Evolutionary conservation across 176 grass and related monocot species (phyloP), one percentile per base, ranked within the genome.

Genomic region (Bonia amplexicaulis): DNA sequence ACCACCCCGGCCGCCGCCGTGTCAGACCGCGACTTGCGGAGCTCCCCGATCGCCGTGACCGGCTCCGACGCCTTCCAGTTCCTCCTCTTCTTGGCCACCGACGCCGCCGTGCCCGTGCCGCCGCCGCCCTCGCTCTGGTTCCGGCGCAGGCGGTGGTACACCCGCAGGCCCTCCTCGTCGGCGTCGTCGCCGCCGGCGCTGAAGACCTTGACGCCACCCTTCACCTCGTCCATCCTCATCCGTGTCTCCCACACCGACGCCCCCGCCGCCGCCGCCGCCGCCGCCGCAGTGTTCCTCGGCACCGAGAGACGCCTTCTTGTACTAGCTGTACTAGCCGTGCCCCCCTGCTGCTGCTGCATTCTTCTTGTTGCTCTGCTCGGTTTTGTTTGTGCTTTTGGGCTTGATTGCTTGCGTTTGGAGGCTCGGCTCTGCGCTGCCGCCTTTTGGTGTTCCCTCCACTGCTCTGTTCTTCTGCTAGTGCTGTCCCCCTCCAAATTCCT

Each of bases 211-310:
- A 96, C 84, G 49, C 93, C 97, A 29, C 89, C 93, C 59, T 94
- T 94, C 20, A 87, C 93, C 70, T 96, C 93, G 73, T 96, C 96
- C 93, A 99, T 92, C 85, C 71, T 92, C 93, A 94, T 96, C 88
- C 88, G 82, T 7, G 90, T 85, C 82, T 92, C 92, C 87, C 91
- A 92, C 79, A 91, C 89, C 19, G 93, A 99, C 71, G 84, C 88
- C 6, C 33, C 70, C 29, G 60, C 47, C 47, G 29, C 82, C 5
- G 84, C n/a, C n/a, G n/a, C 58, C 10, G 84, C 35, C 0, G 13
- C n/a, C n/a, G n/a, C 58, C 10, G 84, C 35, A 1, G 13, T 23
- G 19, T 76, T 26, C 69, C 90, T 88, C 6, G 79, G 82, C 77
- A 90, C 80, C 64, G 89, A 77, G 1, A 87, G 77, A 64, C 91